Evolutionary conservation across 345 rosid genomes (phyloP), one percentile per base, ranked within the genome.

Genomic region (Nephelium lappaceum): DNA sequence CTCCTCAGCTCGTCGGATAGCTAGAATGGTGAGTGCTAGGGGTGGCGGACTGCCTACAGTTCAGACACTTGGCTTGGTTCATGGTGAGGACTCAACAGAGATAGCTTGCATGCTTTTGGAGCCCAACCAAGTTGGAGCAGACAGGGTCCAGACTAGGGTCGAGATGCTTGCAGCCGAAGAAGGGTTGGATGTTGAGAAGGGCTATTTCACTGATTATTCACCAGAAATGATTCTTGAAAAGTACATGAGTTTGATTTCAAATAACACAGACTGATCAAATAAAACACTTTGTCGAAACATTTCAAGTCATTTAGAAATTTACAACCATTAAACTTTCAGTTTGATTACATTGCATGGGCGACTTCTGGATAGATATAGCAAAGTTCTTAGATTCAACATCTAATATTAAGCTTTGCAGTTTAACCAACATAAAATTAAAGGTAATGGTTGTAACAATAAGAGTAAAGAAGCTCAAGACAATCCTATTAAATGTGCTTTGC

Each of bases 21-120:
- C 90, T 2, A 80, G 86, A 58, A 83, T 82, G 87, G 94, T 91
- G 41, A 91, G 92, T 66, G 91, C 90, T 8, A 81, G 92, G 6
- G 94, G 92, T 0, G 92, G 94, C 1, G 91, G 94, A 36, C 91
- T 89, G 10, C 91, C 92, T 0, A 87, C 86, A 0, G 92, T 89
- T 71, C 92, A 89, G n/a, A 83, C 94, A 7, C 6, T 91, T 42
- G 90, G 63, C 23, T 75, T 91, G 58, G 83, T 79, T 57, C 91
- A 91, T 2, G 91, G 91, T 1, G 89, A 89, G 66, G 88, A 79
- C 72, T 80, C 85, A 0, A 77, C 82, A 6, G 92, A 89, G 86
- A 86, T 89, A 19, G 92, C 91, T 53, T 91, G 92, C 80, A 91
- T 87, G 85, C 86, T 91, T 31, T 68, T 89, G 83, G 92, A 89